Base-by-base conservation (phyloP, 768 basidiomycete species). In the Lactarius hatsudake region DNA sequence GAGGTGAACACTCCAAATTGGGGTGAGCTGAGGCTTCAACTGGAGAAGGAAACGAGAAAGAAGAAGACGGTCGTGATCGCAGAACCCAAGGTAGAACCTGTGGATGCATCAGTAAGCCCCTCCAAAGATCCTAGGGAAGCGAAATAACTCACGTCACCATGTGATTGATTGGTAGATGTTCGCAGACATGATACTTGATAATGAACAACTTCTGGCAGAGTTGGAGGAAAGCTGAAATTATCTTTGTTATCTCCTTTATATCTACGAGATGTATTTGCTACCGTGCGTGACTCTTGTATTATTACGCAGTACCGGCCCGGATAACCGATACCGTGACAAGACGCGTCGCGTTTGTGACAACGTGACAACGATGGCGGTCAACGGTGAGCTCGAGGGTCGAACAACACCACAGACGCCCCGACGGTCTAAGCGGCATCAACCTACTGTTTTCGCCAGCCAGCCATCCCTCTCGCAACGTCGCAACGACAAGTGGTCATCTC, bases 1-100 rank as follows among this genome's bases (percentile, higher is more conserved):
- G 65, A 53, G 20, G 65, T 78, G 1, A 72, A 73, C 5, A 90
- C 93, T 42, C 80, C 81, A 56, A 83, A 92, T 69, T 94, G 90
- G 91, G 77, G 75, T 1, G 65, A 68, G 40, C 67, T 72, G 36
- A 60, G 67, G 18, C 20, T 26, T 15, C 18, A 18, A 18, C 34
- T 71, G 20, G 66, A 60, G 56, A 57, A 36, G 10, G 36, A 32
- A 32, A 32, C 5, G 32, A 32, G 30, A 5, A 59, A 42, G 13
- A 26, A 1, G 32, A 32, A 32, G 32, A 32, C 7, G 32, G 32
- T 4, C 32, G 32, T 32, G 32, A 32, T 32, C 32, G 32, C 8
- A 32, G 4, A 32, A 32, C 32, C 32, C 6, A 6, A 32, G 32
- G 32, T 32, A 32, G 6, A 55, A 42, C 15, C 13, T 1, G n/a